Evolutionary conservation across 176 grass and related monocot genomes (phyloP).

Genomic region (Ampelocalamus luodianensis): DNA sequence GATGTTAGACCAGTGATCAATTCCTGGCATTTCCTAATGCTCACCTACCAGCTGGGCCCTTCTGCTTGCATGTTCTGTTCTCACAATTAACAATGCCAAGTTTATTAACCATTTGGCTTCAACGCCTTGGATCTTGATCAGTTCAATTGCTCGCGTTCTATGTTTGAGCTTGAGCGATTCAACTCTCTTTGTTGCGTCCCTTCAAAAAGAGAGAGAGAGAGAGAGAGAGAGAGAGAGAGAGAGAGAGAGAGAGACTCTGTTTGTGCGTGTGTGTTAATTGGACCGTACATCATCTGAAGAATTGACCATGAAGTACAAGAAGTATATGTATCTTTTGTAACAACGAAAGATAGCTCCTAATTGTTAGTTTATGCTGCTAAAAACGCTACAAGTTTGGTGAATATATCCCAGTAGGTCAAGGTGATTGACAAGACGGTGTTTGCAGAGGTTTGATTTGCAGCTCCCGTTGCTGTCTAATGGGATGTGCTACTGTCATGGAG

Average conservation of each 20-base stretch:
- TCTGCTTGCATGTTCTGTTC: neutral
- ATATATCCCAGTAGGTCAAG: neutral
- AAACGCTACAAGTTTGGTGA: neutral
- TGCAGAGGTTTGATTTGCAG: neutral
- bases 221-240: too few relatives aligned
- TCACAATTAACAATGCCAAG: neutral
- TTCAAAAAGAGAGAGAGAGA: neutral
- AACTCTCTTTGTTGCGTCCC: neutral
- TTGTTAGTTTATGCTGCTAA: neutral
- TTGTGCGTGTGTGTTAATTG: neutral
- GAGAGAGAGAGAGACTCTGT: neutral
- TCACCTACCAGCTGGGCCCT: neutral
- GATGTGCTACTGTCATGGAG: neutral
- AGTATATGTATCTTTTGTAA: neutral
- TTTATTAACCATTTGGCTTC: neutral
- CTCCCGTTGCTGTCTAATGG: neutral
- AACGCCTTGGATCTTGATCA: neutral
- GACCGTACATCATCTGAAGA: neutral
- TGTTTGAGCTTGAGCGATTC: neutral
- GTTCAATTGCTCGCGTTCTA: neutral
- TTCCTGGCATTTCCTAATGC: neutral
- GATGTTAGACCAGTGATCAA: neutral
- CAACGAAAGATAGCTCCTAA: neutral
- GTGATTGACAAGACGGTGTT: neutral
- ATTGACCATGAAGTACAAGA: neutral